phyloP scores from a whole-genome alignment of 2,329 filamentous ascomycete species.

The Diaporthe ampelina region DNA sequence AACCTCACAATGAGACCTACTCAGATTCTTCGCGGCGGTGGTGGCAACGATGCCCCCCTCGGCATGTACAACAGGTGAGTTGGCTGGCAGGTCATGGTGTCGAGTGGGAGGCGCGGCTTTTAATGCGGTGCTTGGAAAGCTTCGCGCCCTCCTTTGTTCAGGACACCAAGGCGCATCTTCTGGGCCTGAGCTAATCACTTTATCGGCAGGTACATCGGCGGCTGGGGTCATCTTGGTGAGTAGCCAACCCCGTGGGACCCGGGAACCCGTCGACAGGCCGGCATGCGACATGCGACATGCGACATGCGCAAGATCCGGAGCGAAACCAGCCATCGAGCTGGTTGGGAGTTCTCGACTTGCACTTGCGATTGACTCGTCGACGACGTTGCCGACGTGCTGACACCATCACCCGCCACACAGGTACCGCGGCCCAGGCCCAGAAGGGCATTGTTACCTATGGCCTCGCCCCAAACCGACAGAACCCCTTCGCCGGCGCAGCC shows the following conservation, averaged over 20 bases:
- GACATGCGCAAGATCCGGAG: no score
- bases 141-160: not conserved
- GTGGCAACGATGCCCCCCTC: slow-evolving; percentile 55
- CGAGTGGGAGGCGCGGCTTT: slow-evolving; percentile 24
- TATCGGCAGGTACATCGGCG: slow-evolving; percentile 75
- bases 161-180: not conserved
- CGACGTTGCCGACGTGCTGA: slow-evolving; percentile 54
- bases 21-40: slow-evolving; percentile 56
- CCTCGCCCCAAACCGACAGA: slow-evolving; percentile 89
- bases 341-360: not conserved
- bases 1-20: slow-evolving; percentile 61
- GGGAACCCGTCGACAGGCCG: not conserved
- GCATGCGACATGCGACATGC: not conserved
- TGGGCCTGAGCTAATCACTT: slow-evolving; percentile 44
- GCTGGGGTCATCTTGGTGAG: slow-evolving; percentile 83
- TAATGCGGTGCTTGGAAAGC: not conserved
- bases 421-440: slow-evolving; percentile 61
- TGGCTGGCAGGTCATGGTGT: slow-evolving; percentile 1
- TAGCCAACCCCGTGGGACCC: slow-evolving; percentile 47
- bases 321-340: not conserved
- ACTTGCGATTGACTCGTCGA: not conserved
- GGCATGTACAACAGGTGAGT: slow-evolving; percentile 62
- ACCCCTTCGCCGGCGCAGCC: slow-evolving; percentile 82
- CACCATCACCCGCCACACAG: not conserved
- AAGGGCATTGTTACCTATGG: slow-evolving; percentile 79